Conservation (phyloP, 1,139 yeast species). For the Diutina pseudorugosa region DNA sequence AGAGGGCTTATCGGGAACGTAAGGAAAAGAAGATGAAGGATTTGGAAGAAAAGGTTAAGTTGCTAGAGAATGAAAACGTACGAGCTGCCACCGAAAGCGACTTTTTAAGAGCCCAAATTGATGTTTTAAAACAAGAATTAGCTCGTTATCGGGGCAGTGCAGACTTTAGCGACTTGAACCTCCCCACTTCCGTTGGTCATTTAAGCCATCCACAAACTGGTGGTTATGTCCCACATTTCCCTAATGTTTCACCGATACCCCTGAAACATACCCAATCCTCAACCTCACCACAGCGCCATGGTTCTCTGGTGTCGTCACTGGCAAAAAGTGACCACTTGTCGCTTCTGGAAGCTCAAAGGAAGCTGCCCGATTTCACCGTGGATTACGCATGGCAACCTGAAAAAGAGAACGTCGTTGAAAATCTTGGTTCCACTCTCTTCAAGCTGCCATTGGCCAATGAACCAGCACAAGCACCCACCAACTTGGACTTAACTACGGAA, state of each 20-base stretch:
- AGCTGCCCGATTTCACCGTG: not conserved
- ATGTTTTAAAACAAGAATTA: constrained; percentile 60
- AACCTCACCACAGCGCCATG: not conserved
- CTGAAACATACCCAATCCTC: not conserved
- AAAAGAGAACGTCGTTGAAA: constrained; percentile 11
- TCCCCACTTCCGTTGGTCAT: constrained; percentile 3
- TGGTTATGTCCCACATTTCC: not conserved
- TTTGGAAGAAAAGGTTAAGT: constrained; percentile 63
- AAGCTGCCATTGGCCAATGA: not conserved
- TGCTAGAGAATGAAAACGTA: constrained; percentile 58
- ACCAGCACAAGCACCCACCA: not conserved
- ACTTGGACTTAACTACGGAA: not conserved
- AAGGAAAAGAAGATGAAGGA: constrained; percentile 83
- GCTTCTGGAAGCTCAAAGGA: not conserved
- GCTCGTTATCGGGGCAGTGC: constrained; percentile 43
- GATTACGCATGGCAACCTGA: constrained; percentile 7
- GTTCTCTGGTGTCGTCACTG: not conserved
- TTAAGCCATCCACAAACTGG: not conserved
- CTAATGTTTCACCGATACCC: not conserved
- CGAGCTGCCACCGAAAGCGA: constrained; percentile 58
- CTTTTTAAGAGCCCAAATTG: constrained; percentile 65
- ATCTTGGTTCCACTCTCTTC: not conserved
- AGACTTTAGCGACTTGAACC: constrained; percentile 21
- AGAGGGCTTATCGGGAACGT: constrained; percentile 89
- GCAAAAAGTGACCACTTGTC: not conserved